Evolutionary conservation across 1,139 yeast genomes (phyloP), one percentile per base, ranked within the genome.

Genomic region (Candida mesenterica): DNA sequence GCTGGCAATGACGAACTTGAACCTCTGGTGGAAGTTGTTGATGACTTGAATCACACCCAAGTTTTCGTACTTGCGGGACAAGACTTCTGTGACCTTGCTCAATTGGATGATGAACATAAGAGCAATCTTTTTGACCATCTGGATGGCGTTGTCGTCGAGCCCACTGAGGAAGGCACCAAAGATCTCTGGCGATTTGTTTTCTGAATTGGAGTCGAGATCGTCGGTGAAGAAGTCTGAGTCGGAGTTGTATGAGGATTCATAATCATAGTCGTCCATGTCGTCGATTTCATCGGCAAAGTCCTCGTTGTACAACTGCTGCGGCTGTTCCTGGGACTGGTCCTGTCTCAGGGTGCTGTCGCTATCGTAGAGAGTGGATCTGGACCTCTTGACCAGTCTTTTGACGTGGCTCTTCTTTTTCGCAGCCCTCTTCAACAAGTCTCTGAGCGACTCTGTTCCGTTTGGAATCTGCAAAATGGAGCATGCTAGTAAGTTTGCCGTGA

Each of bases 401-500:
- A 19, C 20, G 31, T 37, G 40, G n/a, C 27, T 26, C 34, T 32
- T 36, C 23, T 39, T 40, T 24, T 18, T 36, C 24, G 30, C 15
- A 2, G 40, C 34, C 34, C 49, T 40, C 30, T 40, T 44, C 32
- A 62, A 42, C 34, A 68, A 50, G 13, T 51, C 53, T 15, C 49
- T 53, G 27, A 69, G 49, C 19, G 55, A 49, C 14, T 45, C 44
- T 4, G 72, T 55, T 4, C 71, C 72, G 33, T 62, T 49, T 14
- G 73, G 71, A 28, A 69, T 49, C 43, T 72, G 66, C 58, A 73
- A 50, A 68, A 88, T 77, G 36, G 84, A 77, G 45, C 87, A 76
- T 10, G 96, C 87, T 46, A 90, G 60, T 35, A 82, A 57, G 49
- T 82, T 79, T 18, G 92, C 83, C 1, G 94, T 71, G 16, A 78